Evolutionary conservation across 1,139 yeast species (phyloP).

Genomic region (Zygoascus hellenicus): DNA sequence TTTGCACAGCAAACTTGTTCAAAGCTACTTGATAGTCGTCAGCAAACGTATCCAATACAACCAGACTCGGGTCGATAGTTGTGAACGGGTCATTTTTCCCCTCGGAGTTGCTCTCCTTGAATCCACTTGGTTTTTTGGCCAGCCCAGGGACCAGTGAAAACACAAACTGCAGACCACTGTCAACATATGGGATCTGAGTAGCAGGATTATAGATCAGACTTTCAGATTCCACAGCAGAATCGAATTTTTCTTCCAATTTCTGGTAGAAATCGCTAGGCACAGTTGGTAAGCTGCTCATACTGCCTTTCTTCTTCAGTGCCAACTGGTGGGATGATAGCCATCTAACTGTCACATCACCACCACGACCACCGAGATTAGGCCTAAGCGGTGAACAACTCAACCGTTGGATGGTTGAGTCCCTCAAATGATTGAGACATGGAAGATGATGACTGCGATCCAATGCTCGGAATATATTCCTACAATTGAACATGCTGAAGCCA

Average conservation of each 20-base stretch:
- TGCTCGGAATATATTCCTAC: too few relatives aligned
- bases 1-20: conserved; percentile 80
- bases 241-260: conserved; percentile 27
- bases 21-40: conserved; percentile 54
- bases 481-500: too few relatives aligned
- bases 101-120: conserved; percentile 29
- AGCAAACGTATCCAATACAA: conserved; percentile 49
- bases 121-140: conserved; percentile 46
- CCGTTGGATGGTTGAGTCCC: too few relatives aligned
- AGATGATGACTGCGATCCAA: too few relatives aligned
- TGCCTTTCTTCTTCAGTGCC: too few relatives aligned
- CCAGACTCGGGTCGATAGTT: conserved; percentile 70
- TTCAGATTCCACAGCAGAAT: conserved; percentile 32
- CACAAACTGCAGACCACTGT: conserved; percentile 35
- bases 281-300: conserved; percentile 7
- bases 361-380: too few relatives aligned
- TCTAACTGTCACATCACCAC: too few relatives aligned
- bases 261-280: conserved; percentile 18
- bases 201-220: conserved; percentile 30
- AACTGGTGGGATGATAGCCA: too few relatives aligned
- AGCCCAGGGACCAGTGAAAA: conserved; percentile 47
- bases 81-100: conserved; percentile 62
- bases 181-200: conserved; percentile 21
- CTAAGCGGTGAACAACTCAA: too few relatives aligned
- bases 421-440: too few relatives aligned